phyloP scores from a whole-genome alignment of 805 yeast species.

The Yamadazyma sp. region DNA sequence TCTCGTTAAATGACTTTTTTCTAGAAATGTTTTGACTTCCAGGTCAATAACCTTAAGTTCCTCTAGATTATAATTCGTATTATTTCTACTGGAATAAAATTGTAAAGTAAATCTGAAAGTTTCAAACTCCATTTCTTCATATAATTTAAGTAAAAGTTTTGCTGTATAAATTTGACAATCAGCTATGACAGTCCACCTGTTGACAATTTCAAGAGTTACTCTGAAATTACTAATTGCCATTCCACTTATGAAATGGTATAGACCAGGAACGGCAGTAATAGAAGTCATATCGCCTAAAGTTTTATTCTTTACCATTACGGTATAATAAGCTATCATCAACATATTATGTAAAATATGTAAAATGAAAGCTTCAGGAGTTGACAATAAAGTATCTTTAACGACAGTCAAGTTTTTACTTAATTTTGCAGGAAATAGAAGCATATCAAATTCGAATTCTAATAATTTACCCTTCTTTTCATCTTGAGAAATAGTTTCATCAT shows the following conservation, averaged over 20 bases:
- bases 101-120: slow-evolving; percentile 15
- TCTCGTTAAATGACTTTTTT: slow-evolving; percentile 5
- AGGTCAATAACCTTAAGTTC: slow-evolving; percentile 7
- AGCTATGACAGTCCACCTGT: slow-evolving; percentile 17
- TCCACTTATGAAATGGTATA: slow-evolving; percentile 19
- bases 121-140: slow-evolving; percentile 20
- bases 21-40: slow-evolving; percentile 10
- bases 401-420: slow-evolving; percentile 17
- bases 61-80: slow-evolving; percentile 8
- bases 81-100: slow-evolving; percentile 11
- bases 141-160: slow-evolving; percentile 13
- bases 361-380: slow-evolving; percentile 18
- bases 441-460: slow-evolving; percentile 19
- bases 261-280: slow-evolving; percentile 20
- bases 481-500: slow-evolving; percentile 3
- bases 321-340: slow-evolving; percentile 17
- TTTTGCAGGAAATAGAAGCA: slow-evolving; percentile 21
- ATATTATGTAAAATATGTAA: slow-evolving; percentile 19
- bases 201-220: slow-evolving; percentile 13
- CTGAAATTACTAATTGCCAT: slow-evolving; percentile 20
- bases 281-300: slow-evolving; percentile 14
- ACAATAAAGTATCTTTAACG: slow-evolving; percentile 17
- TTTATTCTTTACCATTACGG: slow-evolving; percentile 12
- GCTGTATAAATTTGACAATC: slow-evolving; percentile 17
- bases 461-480: slow-evolving; percentile 11